Evolutionary conservation across 2,329 filamentous ascomycete species (phyloP).

Genomic region (Aureobasidium zeae): DNA sequence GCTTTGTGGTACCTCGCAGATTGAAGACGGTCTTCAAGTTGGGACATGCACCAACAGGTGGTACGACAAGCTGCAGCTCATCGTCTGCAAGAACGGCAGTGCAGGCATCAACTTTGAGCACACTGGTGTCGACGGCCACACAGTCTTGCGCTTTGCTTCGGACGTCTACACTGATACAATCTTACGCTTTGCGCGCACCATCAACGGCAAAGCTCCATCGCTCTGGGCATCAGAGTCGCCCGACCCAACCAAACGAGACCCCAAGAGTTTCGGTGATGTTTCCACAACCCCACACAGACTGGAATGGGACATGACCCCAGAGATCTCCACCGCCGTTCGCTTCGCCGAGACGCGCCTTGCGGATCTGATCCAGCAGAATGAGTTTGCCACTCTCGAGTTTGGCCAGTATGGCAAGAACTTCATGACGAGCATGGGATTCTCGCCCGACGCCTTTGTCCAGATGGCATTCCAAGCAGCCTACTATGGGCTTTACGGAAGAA

Average conservation of each 20-base stretch:
- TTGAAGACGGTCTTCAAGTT: constrained; percentile 88
- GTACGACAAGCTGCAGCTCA: constrained; percentile 99
- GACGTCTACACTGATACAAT: constrained; percentile 98
- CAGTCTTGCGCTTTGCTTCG: constrained; percentile 88
- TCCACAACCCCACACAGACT: constrained; percentile 90
- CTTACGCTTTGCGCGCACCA: constrained; percentile 84
- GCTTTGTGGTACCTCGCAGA: constrained; percentile 88
- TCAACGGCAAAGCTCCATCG: constrained; percentile 86
- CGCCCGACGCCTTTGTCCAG: constrained; percentile 92
- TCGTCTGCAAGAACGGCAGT: constrained; percentile 97
- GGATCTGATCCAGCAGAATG: constrained; percentile 91
- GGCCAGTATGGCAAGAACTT: constrained; percentile 89
- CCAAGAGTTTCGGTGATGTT: constrained; percentile 83
- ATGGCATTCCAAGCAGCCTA: constrained; percentile 99
- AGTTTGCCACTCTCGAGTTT: constrained; percentile 89
- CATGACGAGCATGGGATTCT: constrained; percentile 94
- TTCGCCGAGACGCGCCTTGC: constrained; percentile 93
- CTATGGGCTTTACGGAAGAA: constrained; percentile 86
- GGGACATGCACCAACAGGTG: constrained; percentile 96
- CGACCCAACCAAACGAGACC: constrained; percentile 85
- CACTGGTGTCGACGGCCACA: constrained; percentile 94
- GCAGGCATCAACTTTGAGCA: constrained; percentile 99
- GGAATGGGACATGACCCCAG: constrained; percentile 94
- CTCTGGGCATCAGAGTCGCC: constrained; percentile 87
- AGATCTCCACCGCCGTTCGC: constrained; percentile 79